Evolutionary conservation across 2,329 filamentous ascomycete genomes (phyloP).

Genomic region (Arthrinium puccinioides): DNA sequence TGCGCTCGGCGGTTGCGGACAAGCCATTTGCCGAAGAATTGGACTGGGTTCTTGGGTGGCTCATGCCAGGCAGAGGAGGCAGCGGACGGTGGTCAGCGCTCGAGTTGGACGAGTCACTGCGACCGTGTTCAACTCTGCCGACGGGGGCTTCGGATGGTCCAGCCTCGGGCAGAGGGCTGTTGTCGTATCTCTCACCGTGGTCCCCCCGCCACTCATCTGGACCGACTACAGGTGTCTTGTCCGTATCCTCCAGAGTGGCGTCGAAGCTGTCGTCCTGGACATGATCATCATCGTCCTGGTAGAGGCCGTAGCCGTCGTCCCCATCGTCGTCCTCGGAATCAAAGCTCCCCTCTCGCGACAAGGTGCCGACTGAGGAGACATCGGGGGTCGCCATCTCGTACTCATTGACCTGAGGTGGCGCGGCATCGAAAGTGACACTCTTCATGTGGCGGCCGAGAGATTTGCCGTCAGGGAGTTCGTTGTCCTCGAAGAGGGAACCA

Average conservation of each 20-base stretch:
- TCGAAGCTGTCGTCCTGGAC: slow-evolving; percentile 86
- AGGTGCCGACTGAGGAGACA: slow-evolving; percentile 83
- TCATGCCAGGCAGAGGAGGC: slow-evolving; percentile 71
- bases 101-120: slow-evolving; percentile 68
- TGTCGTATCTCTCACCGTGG: slow-evolving; percentile 64
- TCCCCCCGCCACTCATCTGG: slow-evolving; percentile 92
- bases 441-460: slow-evolving; percentile 79
- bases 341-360: slow-evolving; percentile 87
- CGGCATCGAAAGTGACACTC: slow-evolving; percentile 93
- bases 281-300: slow-evolving; percentile 46
- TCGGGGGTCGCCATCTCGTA: slow-evolving; percentile 98
- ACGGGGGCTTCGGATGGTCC: slow-evolving; percentile 34
- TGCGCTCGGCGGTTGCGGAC: slow-evolving; percentile 65
- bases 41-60: slow-evolving; percentile 34
- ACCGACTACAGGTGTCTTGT: slow-evolving; percentile 96
- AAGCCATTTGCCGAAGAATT: slow-evolving; percentile 53
- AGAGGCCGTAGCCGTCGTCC: slow-evolving; percentile 55
- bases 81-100: slow-evolving; percentile 72
- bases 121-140: slow-evolving; percentile 48
- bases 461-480: slow-evolving; percentile 56
- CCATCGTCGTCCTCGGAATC: slow-evolving; percentile 76
- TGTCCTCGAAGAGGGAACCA: slow-evolving; percentile 52
- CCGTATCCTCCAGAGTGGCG: slow-evolving; percentile 87
- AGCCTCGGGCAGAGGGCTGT: slow-evolving; percentile 58
- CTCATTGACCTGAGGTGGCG: slow-evolving; percentile 90